Conservation (phyloP, 2,329 filamentous ascomycete genomes). For the Cytospora piceae region DNA sequence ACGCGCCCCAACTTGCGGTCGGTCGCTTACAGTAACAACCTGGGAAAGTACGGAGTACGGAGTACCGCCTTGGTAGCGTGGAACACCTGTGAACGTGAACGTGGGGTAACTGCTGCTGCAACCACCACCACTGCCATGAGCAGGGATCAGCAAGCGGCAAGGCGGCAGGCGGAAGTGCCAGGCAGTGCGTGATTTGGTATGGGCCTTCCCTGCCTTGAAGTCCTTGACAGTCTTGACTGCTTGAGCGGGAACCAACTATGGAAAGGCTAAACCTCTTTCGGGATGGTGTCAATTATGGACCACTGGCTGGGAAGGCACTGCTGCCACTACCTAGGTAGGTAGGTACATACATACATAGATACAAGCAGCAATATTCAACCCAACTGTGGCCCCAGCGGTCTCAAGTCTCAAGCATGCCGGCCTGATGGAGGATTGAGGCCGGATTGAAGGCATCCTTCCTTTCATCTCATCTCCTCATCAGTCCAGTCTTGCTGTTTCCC, state of each 20-base stretch:
- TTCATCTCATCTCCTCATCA: background rate
- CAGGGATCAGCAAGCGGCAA: background rate
- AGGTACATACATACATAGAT: no score
- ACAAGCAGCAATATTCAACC: background rate
- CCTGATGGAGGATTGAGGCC: background rate
- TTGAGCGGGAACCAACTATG: background rate
- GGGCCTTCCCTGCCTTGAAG: background rate
- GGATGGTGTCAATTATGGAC: background rate
- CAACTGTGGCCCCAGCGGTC: background rate
- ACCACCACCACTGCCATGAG: background rate
- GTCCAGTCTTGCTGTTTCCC: background rate
- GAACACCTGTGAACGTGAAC: constrained; percentile 2
- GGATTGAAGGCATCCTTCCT: background rate
- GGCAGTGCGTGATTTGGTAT: constrained; percentile 1
- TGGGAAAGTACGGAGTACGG: background rate
- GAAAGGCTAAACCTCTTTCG: background rate
- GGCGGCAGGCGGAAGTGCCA: constrained; percentile 3
- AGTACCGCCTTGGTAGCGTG: constrained; percentile 4
- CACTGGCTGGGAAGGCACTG: background rate
- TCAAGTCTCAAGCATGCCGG: background rate
- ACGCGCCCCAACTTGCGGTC: background rate
- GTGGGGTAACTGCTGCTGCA: background rate
- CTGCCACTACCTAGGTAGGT: no score
- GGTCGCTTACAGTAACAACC: background rate
- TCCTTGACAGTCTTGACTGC: no score